Conservation (phyloP, 345 rosid species). For the Brassica juncea region DNA sequence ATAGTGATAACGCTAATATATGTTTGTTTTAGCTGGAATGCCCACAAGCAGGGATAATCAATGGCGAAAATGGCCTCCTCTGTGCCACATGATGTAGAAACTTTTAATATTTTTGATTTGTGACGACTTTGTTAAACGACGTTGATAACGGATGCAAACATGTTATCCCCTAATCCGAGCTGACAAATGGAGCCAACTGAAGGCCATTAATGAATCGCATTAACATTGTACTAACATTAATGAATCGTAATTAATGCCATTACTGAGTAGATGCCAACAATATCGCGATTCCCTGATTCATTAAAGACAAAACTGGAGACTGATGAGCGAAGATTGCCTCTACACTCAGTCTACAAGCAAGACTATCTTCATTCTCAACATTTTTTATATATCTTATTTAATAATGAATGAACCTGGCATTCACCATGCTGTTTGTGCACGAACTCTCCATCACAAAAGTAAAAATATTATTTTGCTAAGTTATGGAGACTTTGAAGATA, state of each 20-base stretch:
- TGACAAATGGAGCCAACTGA: background rate
- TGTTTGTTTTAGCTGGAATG: background rate
- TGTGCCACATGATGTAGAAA: background rate
- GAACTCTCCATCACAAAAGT: background rate
- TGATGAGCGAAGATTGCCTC: background rate
- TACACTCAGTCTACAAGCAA: background rate
- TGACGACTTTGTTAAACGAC: background rate
- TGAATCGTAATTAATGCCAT: background rate
- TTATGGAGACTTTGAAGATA: background rate
- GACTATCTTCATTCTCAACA: background rate
- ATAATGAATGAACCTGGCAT: background rate
- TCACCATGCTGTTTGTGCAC: background rate
- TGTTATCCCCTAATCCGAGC: background rate
- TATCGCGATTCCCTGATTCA: background rate
- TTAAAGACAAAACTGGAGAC: background rate
- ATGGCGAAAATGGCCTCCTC: background rate
- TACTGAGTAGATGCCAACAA: background rate
- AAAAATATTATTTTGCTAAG: background rate
- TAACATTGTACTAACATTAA: background rate
- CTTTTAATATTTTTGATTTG: background rate
- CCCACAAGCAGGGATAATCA: background rate
- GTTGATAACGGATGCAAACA: background rate
- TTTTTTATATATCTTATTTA: background rate
- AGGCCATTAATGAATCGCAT: background rate
- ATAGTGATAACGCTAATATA: background rate